These are phyloP conservation scores for Mucor sp. DNA, from an alignment of 371 early-diverging fungal genomes.

Conservation along the genomic window DNA sequence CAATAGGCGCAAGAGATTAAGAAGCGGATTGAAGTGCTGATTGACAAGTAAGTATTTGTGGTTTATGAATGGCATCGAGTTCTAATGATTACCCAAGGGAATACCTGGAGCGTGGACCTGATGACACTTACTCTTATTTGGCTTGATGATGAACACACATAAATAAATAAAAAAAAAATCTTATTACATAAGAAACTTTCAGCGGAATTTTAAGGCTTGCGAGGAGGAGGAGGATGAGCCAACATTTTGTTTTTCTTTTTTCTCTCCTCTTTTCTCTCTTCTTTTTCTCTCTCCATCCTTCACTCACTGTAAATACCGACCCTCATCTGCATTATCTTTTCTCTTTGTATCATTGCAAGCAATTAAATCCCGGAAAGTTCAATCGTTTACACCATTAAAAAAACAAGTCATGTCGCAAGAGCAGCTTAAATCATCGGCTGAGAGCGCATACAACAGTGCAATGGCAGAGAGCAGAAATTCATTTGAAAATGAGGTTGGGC, in stretches of 20 bases:
- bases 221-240: background rate
- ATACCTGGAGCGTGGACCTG: conserved; percentile 31
- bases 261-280: background rate
- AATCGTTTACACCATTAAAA: background rate
- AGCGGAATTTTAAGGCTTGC: background rate
- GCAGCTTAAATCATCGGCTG: background rate
- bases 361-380: background rate
- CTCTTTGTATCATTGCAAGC: background rate
- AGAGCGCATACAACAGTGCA: background rate
- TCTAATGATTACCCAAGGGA: conserved; percentile 24
- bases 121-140: conserved; percentile 34
- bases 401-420: conserved; percentile 19
- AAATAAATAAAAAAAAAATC: background rate
- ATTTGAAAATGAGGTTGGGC: conserved; percentile 18
- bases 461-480: background rate
- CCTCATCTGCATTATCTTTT: background rate
- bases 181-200: background rate
- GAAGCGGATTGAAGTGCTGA: conserved; percentile 86
- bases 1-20: conserved; percentile 75
- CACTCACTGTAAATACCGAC: background rate
- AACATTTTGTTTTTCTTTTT: conserved; percentile 5
- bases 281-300: background rate
- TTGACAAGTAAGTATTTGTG: conserved; percentile 71
- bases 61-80: background rate
- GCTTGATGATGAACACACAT: conserved; percentile 19